These are phyloP conservation scores for Umbilicus rupestris DNA, from an alignment of 164 flowering plant genomes.

Conservation along the genomic window DNA sequence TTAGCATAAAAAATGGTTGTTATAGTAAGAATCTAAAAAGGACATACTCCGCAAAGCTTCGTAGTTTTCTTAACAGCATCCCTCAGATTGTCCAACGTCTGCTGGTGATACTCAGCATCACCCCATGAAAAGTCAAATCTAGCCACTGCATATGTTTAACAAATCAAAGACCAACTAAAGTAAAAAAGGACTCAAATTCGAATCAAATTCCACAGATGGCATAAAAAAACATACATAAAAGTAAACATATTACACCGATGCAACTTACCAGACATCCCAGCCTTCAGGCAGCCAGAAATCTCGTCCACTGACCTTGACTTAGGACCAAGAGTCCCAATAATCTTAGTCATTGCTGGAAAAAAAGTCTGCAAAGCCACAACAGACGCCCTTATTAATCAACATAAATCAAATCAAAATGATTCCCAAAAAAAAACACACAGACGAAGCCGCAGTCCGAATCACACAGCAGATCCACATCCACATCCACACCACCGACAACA, in stretches of 20 bases:
- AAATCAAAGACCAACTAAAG: background rate
- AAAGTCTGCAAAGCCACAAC: constrained; percentile 35
- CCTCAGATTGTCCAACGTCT: constrained; percentile 81
- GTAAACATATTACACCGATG: no score
- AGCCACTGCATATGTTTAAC: constrained; percentile 42
- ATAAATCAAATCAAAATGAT: constrained; percentile 1
- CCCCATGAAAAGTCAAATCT: constrained; percentile 94
- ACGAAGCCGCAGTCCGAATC: no score
- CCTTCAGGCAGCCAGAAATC: constrained; percentile 68
- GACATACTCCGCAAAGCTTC: constrained; percentile 88
- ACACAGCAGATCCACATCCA: background rate
- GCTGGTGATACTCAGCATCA: constrained; percentile 67
- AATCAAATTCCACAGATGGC: background rate
- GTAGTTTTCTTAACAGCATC: constrained; percentile 66
- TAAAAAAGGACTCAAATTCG: no score
- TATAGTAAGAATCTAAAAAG: background rate
- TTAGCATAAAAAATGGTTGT: background rate
- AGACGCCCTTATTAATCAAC: background rate
- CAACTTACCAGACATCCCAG: constrained; percentile 89
- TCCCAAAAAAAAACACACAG: background rate
- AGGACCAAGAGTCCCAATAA: constrained; percentile 81
- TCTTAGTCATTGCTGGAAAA: constrained; percentile 85
- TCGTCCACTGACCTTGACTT: constrained; percentile 70
- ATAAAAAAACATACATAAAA: background rate
- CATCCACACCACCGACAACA: background rate